Conservation (phyloP, 2,329 filamentous ascomycete genomes). For the Hirsutella minnesotensis region DNA sequence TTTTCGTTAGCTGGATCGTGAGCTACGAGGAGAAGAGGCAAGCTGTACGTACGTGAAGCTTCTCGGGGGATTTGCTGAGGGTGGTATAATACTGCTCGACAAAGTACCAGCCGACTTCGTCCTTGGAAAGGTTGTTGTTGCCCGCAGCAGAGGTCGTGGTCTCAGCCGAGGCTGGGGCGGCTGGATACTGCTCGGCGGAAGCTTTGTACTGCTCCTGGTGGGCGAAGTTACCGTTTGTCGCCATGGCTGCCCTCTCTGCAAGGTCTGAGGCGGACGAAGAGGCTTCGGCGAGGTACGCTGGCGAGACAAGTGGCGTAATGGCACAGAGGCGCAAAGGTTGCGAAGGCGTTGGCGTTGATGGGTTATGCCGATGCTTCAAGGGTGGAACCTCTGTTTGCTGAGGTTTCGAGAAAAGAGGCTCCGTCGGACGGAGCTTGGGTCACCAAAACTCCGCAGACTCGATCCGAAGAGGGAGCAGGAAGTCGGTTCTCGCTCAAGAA, state of each 20-base stretch:
- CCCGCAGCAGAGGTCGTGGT: constrained; percentile 19
- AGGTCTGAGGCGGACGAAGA: background rate
- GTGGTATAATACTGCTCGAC: constrained; percentile 99
- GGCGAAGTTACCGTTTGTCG: constrained; percentile 43
- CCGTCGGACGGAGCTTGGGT: background rate
- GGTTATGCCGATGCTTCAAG: background rate
- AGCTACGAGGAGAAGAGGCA: background rate
- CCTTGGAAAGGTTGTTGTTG: constrained; percentile 54
- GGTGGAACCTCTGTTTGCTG: background rate
- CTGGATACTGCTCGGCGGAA: constrained; percentile 24
- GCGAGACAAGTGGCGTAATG: background rate
- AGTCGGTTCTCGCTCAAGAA: background rate
- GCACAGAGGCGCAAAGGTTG: background rate
- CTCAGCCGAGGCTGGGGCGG: constrained; percentile 21
- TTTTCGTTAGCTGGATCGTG: background rate
- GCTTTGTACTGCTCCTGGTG: constrained; percentile 31
- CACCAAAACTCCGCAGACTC: background rate
- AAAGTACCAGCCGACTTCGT: constrained; percentile 98
- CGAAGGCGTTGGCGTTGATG: too few relatives aligned
- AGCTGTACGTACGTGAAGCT: constrained; percentile 57
- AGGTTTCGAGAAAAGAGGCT: background rate
- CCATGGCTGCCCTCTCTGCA: constrained; percentile 27
- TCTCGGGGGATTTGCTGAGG: constrained; percentile 84
- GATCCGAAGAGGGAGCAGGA: background rate
- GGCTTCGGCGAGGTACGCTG: background rate